Evolutionary conservation across 2,329 filamentous ascomycete species (phyloP), one percentile per base, ranked within the genome.

Genomic region (Trichoderma endophyticum): DNA sequence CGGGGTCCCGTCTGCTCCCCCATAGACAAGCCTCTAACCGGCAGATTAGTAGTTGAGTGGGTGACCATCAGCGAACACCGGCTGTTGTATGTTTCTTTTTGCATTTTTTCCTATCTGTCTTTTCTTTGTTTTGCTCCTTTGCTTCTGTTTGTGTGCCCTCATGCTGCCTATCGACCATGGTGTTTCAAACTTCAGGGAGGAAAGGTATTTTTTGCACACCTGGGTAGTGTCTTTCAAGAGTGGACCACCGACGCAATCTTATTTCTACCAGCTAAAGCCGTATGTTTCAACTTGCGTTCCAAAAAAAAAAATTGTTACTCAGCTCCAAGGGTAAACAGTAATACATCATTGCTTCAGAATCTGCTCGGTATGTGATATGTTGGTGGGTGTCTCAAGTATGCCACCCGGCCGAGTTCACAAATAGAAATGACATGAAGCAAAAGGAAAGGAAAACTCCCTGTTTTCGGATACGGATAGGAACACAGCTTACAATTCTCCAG

Each of bases 401-500:
- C 14, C 26, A 28, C n/a, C 30, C 9, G n/a, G n/a, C 9, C 30
- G 21, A 56, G 26, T 11, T 18, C 26, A 24, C 21, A 24, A 4
- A 18, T 3, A 34, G n/a, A 21, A 26, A 26, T 0, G 9, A 36
- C 5, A 12, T 9, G 28, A 26, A 66, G 43, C 30, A 60, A 7
- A 68, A 60, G 24, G 6, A 32, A 24, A 54, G 4, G 1, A n/a
- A 9, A 26, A 28, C 15, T 39, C 15, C 30, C 21, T 6, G 11
- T 30, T 26, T 18, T 34, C 1, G 12, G 51, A 15, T 18, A 4
- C 1, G 12, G 51, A 15, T 18, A 4, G 18, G 4, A 26, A 54
- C 3, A 26, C 21, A 51, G 1, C 9, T 48, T 71, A 73, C 60
- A 73, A 18, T 18, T 57, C 70, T 24, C 71, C 71, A 18, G 76